These are phyloP conservation scores for Leucogyrophana mollusca DNA, from an alignment of 768 basidiomycete genomes.

Conservation along the genomic window DNA sequence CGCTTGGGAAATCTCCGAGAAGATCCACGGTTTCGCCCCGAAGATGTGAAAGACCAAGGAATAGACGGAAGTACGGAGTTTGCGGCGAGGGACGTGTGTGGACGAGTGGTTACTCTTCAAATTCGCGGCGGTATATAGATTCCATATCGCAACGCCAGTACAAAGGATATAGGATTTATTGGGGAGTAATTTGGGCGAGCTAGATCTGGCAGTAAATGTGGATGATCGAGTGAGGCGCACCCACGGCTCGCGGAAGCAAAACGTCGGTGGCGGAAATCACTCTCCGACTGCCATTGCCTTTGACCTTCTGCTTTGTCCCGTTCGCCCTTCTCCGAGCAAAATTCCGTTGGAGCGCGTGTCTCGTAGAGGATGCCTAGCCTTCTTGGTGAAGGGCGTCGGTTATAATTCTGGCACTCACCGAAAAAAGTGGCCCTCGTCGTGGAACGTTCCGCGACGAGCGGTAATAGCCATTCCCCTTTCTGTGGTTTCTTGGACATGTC, in stretches of 20 bases:
- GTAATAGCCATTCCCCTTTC: conserved; percentile 7
- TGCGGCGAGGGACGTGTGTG: too few relatives aligned
- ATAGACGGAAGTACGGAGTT: too few relatives aligned
- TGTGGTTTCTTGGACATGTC: conserved; percentile 2
- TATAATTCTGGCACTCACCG: background rate
- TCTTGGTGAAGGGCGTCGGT: background rate
- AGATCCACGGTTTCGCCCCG: too few relatives aligned
- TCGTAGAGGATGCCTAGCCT: background rate
- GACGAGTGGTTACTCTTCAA: too few relatives aligned
- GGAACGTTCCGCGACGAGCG: conserved; percentile 6
- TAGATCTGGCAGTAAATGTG: background rate
- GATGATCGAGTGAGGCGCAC: too few relatives aligned
- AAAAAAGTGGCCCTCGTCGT: background rate
- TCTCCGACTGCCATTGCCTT: background rate
- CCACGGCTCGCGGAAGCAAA: conserved; percentile 2
- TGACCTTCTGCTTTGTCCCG: conserved; percentile 15
- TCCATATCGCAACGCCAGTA: background rate
- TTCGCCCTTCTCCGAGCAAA: conserved; percentile 8
- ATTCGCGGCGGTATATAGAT: too few relatives aligned
- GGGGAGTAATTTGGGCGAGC: background rate
- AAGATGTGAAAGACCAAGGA: too few relatives aligned
- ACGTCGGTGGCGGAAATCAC: background rate
- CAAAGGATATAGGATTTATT: background rate
- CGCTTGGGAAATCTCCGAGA: too few relatives aligned
- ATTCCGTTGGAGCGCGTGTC: background rate